These are phyloP conservation scores for Paramarasmius palmivorus DNA, from an alignment of 1,284 basidiomycete genomes.

Conservation along the genomic window DNA sequence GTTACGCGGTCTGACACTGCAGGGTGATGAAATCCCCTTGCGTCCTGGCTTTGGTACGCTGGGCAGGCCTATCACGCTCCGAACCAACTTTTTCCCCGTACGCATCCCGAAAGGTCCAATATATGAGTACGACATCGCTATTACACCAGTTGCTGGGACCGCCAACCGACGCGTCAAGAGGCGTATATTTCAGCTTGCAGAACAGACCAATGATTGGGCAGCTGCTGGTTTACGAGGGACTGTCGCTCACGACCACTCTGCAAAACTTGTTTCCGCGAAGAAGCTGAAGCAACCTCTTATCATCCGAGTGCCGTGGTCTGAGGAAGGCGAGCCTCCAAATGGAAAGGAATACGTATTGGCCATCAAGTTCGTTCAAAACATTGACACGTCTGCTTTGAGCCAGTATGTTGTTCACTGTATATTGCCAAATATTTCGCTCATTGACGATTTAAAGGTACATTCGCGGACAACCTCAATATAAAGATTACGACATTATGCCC, in stretches of 20 bases:
- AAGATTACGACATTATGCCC: slow-evolving; percentile 65
- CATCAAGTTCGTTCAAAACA: slow-evolving; percentile 55
- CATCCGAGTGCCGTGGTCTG: slow-evolving; percentile 58
- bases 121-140: slow-evolving; percentile 69
- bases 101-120: slow-evolving; percentile 59
- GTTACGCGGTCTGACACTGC: slow-evolving; percentile 43
- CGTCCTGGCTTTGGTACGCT: slow-evolving; percentile 68
- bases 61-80: slow-evolving; percentile 61
- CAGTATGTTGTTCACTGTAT: slow-evolving; percentile 43
- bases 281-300: slow-evolving; percentile 57
- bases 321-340: slow-evolving; percentile 58
- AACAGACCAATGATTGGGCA: slow-evolving; percentile 56
- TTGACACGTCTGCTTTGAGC: slow-evolving; percentile 58
- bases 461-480: slow-evolving; percentile 56
- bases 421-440: not conserved
- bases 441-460: slow-evolving; percentile 48
- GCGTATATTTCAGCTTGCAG: slow-evolving; percentile 73
- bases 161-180: slow-evolving; percentile 58
- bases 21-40: slow-evolving; percentile 55
- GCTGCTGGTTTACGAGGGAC: slow-evolving; percentile 47
- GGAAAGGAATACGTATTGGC: slow-evolving; percentile 63
- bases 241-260: slow-evolving; percentile 70
- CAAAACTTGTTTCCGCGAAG: slow-evolving; percentile 62
- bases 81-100: slow-evolving; percentile 77
- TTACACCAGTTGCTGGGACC: slow-evolving; percentile 53